Evolutionary conservation across 352 stramenopile genomes (phyloP).

Genomic region (Phytophthora boehmeriae): DNA sequence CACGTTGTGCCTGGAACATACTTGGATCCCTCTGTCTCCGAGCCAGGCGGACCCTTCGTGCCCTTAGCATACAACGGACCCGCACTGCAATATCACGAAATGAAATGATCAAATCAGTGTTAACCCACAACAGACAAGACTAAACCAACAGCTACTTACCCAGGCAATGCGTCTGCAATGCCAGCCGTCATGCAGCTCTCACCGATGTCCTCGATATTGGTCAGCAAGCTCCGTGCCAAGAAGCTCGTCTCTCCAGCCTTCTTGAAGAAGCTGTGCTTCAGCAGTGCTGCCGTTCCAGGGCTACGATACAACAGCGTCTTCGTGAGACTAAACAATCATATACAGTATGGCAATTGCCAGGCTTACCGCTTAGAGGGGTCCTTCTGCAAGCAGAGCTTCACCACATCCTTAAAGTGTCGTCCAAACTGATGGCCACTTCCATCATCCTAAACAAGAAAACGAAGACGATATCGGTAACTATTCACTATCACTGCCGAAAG

Average conservation of each 20-base stretch:
- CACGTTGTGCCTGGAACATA: conserved; percentile 90
- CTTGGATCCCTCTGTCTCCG: conserved; percentile 69
- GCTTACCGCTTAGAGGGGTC: conserved; percentile 82
- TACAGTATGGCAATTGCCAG: background rate
- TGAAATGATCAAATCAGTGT: background rate
- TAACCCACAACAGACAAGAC: background rate
- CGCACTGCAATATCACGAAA: conserved; percentile 40
- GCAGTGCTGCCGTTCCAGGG: conserved; percentile 74
- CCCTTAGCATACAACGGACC: conserved; percentile 84
- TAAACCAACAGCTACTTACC: conserved; percentile 35
- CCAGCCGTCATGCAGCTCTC: conserved; percentile 88
- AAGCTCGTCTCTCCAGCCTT: conserved; percentile 79
- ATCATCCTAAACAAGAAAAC: conserved; percentile 59
- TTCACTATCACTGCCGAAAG: background rate
- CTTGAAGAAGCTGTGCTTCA: conserved; percentile 92
- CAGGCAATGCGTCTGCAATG: conserved; percentile 80
- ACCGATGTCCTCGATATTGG: conserved; percentile 88
- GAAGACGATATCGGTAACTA: background rate
- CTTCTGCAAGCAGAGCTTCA: conserved; percentile 90
- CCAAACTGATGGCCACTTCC: conserved; percentile 83
- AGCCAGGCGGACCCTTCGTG: conserved; percentile 69
- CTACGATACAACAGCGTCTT: no score
- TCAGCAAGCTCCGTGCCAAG: conserved; percentile 66
- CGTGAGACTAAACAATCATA: no score
- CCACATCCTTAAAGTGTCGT: conserved; percentile 89